phyloP scores from a whole-genome alignment of 305 asterid genomes.

The Rubia tinctorum region DNA sequence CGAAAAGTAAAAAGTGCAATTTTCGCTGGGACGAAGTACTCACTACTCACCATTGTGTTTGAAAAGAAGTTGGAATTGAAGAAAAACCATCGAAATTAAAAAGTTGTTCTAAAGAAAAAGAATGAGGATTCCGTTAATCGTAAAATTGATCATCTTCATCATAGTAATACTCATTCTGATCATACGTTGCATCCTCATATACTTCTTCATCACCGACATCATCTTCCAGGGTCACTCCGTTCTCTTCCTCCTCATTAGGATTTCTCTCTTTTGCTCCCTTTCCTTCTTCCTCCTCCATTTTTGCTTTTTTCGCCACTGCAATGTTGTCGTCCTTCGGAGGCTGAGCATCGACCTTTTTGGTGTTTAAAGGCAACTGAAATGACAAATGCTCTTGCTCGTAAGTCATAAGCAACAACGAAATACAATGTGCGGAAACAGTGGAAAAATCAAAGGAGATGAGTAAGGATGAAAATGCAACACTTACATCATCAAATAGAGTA shows the following conservation, averaged over 20 bases:
- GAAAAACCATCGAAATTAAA: no score
- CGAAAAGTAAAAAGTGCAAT: no score
- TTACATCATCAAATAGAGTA: constrained; percentile 18
- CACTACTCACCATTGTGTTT: no score
- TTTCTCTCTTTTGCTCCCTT: constrained; percentile 9
- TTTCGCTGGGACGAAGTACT: no score
- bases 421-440: neutral
- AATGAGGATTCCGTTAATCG: neutral
- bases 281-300: constrained; percentile 9
- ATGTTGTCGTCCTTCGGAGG: constrained; percentile 1
- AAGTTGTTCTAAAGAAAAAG: no score
- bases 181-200: neutral
- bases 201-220: neutral
- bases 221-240: neutral
- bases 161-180: constrained; percentile 13
- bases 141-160: constrained; percentile 9
- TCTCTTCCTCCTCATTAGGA: neutral
- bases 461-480: constrained; percentile 3
- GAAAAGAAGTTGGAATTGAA: no score
- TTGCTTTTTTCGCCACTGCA: neutral
- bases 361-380: constrained; percentile 14
- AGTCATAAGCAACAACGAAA: neutral
- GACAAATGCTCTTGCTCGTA: neutral
- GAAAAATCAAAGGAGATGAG: neutral
- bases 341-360: constrained; percentile 8